phyloP scores from a whole-genome alignment of 192 early-diverging fungal genomes.

The Podila verticillata region DNA sequence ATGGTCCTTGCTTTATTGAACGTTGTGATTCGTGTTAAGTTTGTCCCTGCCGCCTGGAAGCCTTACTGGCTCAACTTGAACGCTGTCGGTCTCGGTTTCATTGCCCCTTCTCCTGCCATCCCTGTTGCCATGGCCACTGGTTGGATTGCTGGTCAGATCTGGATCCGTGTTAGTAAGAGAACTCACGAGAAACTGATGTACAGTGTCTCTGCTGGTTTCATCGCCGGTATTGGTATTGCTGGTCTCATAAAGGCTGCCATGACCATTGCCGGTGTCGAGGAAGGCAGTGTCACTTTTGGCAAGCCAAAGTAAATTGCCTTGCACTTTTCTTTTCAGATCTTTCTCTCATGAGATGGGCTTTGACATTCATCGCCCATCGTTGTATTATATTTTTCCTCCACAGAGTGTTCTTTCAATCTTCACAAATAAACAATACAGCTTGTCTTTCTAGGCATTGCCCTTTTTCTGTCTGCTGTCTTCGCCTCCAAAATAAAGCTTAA shows the following conservation, averaged over 20 bases:
- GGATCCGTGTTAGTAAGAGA: slow-evolving; percentile 39
- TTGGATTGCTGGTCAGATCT: slow-evolving; percentile 52
- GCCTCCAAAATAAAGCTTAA: too few relatives aligned
- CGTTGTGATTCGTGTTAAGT: slow-evolving; percentile 53
- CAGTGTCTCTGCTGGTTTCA: slow-evolving; percentile 56
- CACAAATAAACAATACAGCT: too few relatives aligned
- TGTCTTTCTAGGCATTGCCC: too few relatives aligned
- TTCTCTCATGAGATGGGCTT: too few relatives aligned
- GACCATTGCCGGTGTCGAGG: slow-evolving; percentile 46
- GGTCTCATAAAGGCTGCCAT: slow-evolving; percentile 58
- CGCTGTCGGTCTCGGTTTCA: slow-evolving; percentile 64
- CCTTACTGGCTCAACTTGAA: slow-evolving; percentile 68
- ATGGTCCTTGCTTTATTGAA: slow-evolving; percentile 48
- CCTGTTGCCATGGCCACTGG: slow-evolving; percentile 61
- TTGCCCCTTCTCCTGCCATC: slow-evolving; percentile 57
- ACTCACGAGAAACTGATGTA: slow-evolving; percentile 54
- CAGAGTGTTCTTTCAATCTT: too few relatives aligned
- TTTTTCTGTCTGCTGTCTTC: too few relatives aligned
- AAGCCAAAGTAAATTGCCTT: too few relatives aligned
- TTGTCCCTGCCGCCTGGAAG: slow-evolving; percentile 59
- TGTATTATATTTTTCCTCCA: too few relatives aligned
- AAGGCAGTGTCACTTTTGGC: slow-evolving; percentile 25
- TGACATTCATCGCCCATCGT: too few relatives aligned
- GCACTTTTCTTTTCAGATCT: too few relatives aligned
- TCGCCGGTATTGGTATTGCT: slow-evolving; percentile 63